A percentile compares a stretch with the other conserved stretches of the same genome.
These are phyloP conservation scores for Grosmannia serpens DNA, from an alignment of 2,329 filamentous ascomycete species.

Conservation along the genomic window DNA sequence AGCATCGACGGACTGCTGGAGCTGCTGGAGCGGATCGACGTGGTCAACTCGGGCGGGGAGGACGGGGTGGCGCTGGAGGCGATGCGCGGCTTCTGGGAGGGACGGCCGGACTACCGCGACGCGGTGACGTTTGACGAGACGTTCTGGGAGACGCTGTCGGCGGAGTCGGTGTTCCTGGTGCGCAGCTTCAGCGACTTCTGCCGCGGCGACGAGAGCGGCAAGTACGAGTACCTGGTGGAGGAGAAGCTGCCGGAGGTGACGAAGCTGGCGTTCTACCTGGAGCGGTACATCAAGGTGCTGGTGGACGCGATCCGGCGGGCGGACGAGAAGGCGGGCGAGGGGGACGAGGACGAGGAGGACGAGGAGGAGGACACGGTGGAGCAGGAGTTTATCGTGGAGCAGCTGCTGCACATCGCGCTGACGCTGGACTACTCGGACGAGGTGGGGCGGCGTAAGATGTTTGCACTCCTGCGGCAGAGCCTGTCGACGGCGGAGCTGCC, in stretches of 20 bases:
- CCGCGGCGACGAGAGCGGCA: conserved; percentile 59
- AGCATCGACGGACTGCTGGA: conserved; percentile 79
- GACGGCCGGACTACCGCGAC: conserved; percentile 71
- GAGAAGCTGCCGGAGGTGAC: conserved; percentile 95
- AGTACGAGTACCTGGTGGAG: conserved; percentile 65
- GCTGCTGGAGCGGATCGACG: conserved; percentile 84
- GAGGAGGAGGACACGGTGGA: conserved; percentile 79
- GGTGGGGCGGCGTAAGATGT: conserved; percentile 92
- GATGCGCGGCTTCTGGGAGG: conserved; percentile 94
- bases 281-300: conserved; percentile 63
- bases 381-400: conserved; percentile 91
- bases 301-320: conserved; percentile 51
- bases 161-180: conserved; percentile 81
- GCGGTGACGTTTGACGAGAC: conserved; percentile 58
- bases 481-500: conserved; percentile 79
- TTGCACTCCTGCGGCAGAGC: conserved; percentile 73
- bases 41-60: conserved; percentile 81
- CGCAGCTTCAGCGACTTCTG: conserved; percentile 94
- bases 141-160: conserved; percentile 71
- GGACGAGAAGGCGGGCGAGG: conserved; percentile 36
- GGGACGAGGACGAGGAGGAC: conserved; percentile 50
- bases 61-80: conserved; percentile 85
- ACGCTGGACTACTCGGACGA: conserved; percentile 97
- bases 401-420: conserved; percentile 81
- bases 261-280: conserved; percentile 75